phyloP scores from a whole-genome alignment of 2,329 filamentous ascomycete species.

The Epichloe amarillans region DNA sequence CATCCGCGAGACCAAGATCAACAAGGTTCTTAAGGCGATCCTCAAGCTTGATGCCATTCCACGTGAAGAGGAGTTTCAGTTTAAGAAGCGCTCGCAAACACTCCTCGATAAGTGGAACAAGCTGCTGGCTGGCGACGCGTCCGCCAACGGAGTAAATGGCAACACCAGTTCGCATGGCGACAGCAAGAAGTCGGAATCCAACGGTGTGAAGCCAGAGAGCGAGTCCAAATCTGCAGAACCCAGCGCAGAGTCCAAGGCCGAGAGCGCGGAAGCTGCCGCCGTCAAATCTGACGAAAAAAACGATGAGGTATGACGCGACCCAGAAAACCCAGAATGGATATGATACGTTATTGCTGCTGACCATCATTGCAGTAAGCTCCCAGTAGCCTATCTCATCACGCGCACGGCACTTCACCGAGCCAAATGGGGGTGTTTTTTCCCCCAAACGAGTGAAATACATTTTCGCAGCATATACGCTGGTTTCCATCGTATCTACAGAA shows the following conservation, averaged over 20 bases:
- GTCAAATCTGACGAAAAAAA: slow-evolving; percentile 5
- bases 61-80: slow-evolving; percentile 75
- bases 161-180: slow-evolving; percentile 10
- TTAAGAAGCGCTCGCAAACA: slow-evolving; percentile 69
- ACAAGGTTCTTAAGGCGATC: slow-evolving; percentile 94
- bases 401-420: neutral
- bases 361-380: neutral
- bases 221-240: slow-evolving; percentile 7
- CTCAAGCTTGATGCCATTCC: slow-evolving; percentile 78
- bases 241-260: slow-evolving; percentile 5
- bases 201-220: slow-evolving; percentile 25
- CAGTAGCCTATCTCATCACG: too few species aligned
- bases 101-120: slow-evolving; percentile 86
- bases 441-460: neutral
- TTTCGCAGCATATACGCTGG: neutral
- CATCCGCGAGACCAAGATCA: slow-evolving; percentile 87
- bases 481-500: neutral
- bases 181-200: slow-evolving; percentile 16
- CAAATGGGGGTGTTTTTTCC: neutral
- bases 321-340: neutral
- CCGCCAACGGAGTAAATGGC: slow-evolving; percentile 37
- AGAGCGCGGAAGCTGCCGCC: slow-evolving; percentile 7
- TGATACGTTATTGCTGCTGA: neutral
- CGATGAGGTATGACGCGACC: slow-evolving; percentile 20
- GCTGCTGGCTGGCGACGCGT: slow-evolving; percentile 49